Conservation (phyloP, 2,329 filamentous ascomycete genomes). For the Cladosporium sp. region DNA sequence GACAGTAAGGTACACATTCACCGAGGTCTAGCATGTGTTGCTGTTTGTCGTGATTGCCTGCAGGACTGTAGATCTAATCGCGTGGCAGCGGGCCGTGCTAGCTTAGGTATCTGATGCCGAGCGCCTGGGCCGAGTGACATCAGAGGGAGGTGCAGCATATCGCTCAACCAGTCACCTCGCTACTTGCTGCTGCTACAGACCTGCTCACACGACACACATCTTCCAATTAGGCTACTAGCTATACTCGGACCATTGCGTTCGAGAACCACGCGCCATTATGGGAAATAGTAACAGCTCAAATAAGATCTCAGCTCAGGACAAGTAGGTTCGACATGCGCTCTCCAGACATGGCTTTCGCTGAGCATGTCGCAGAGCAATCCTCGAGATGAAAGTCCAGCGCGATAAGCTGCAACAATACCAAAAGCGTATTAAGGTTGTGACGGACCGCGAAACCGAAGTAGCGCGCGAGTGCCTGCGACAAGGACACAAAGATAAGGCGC, state of each 20-base stretch:
- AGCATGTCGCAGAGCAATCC: slow-evolving; percentile 67
- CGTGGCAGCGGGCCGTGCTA: not conserved
- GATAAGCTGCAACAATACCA: slow-evolving; percentile 97
- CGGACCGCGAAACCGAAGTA: slow-evolving; percentile 79
- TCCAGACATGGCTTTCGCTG: slow-evolving; percentile 13
- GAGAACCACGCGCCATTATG: slow-evolving; percentile 41
- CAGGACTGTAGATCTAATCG: not conserved
- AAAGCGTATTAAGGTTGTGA: slow-evolving; percentile 79
- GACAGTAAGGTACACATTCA: too few species aligned
- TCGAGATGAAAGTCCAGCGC: slow-evolving; percentile 95
- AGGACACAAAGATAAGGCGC: slow-evolving; percentile 74
- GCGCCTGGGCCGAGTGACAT: slow-evolving; percentile 8
- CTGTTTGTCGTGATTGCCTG: too few species aligned
- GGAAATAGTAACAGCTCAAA: slow-evolving; percentile 59
- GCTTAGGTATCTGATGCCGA: slow-evolving; percentile 3
- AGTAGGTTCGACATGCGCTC: slow-evolving; percentile 48
- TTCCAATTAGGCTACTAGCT: not conserved
- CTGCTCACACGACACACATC: not conserved
- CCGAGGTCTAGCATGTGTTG: too few species aligned
- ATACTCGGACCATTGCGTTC: not conserved
- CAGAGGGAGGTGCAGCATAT: not conserved
- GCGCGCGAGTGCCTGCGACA: slow-evolving; percentile 76
- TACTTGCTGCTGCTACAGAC: not conserved
- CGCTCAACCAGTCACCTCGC: not conserved
- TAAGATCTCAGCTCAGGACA: slow-evolving; percentile 77